phyloP scores from a whole-genome alignment of 495 filamentous ascomycete species.

The Wilcoxina mikolae region DNA sequence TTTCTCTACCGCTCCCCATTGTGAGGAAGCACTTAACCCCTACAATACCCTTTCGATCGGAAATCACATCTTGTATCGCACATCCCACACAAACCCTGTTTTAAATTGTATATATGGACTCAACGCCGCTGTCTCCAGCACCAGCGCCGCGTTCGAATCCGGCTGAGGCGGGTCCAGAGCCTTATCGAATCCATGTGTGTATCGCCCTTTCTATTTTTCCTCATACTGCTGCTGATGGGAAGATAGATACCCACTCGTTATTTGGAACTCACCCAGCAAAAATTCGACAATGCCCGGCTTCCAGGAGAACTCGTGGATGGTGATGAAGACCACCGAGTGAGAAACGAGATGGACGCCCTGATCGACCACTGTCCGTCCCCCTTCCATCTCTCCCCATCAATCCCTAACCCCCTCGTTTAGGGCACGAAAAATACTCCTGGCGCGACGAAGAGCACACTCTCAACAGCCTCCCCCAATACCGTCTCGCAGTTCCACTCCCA shows the following conservation, averaged over 20 bases:
- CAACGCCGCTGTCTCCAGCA: not conserved
- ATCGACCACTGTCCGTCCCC: conserved; percentile 2
- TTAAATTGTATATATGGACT: not conserved
- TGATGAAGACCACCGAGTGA: not conserved
- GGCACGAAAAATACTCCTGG: conserved; percentile 1
- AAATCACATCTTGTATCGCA: not conserved
- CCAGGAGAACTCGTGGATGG: not conserved
- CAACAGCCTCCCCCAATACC: not conserved
- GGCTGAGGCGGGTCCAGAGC: not conserved
- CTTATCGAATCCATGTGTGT: conserved; percentile 1
- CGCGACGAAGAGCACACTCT: not conserved
- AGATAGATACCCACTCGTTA: not conserved
- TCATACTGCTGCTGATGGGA: not conserved
- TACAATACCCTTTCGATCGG: not conserved
- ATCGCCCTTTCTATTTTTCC: not conserved
- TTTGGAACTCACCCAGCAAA: conserved; percentile 2
- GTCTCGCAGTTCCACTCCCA: not conserved
- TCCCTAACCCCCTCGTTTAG: not conserved
- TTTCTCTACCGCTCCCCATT: no score
- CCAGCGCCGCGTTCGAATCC: not conserved
- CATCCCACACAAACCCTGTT: not conserved
- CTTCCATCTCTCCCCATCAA: not conserved
- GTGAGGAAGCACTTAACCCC: not conserved
- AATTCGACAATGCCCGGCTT: conserved; percentile 2
- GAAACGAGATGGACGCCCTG: not conserved